These are phyloP conservation scores for Schrenkiella parvula DNA, from an alignment of 345 rosid genomes.

Conservation along the genomic window DNA sequence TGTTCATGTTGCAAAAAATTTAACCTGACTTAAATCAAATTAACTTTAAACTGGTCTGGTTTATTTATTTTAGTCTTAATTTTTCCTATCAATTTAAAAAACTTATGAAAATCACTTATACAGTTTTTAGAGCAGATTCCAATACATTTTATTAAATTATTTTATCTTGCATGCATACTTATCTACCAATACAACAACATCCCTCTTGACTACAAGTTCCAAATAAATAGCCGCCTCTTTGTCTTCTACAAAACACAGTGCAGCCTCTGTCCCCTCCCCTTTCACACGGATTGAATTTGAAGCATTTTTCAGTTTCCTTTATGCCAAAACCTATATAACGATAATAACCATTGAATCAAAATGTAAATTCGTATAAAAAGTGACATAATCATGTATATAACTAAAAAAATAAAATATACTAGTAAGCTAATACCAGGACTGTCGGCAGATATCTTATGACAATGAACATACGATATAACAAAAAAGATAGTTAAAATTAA, in stretches of 20 bases:
- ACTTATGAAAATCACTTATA: no score
- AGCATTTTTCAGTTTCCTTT: not conserved
- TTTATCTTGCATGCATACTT: not conserved
- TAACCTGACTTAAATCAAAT: no score
- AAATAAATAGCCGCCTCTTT: not conserved
- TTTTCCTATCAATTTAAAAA: no score
- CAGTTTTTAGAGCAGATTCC: no score
- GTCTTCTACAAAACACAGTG: not conserved
- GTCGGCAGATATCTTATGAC: not conserved
- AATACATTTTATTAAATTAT: not conserved
- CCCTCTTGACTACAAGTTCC: not conserved
- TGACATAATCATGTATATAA: not conserved
- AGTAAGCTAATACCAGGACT: not conserved
- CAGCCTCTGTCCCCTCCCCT: not conserved
- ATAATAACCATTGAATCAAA: not conserved
- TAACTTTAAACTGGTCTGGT: no score
- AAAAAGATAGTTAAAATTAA: not conserved
- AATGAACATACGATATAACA: not conserved
- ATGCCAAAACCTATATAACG: not conserved
- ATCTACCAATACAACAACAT: conserved; percentile 6
- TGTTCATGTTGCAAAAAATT: no score
- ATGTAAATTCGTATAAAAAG: not conserved
- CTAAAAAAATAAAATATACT: not conserved
- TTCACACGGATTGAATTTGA: not conserved
- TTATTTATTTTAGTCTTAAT: no score